Percentiles rank a stretch among this genome's conserved stretches.
These are phyloP conservation scores for Spathaspora passalidarum DNA, from an alignment of 805 yeast genomes.

Conservation along the genomic window DNA sequence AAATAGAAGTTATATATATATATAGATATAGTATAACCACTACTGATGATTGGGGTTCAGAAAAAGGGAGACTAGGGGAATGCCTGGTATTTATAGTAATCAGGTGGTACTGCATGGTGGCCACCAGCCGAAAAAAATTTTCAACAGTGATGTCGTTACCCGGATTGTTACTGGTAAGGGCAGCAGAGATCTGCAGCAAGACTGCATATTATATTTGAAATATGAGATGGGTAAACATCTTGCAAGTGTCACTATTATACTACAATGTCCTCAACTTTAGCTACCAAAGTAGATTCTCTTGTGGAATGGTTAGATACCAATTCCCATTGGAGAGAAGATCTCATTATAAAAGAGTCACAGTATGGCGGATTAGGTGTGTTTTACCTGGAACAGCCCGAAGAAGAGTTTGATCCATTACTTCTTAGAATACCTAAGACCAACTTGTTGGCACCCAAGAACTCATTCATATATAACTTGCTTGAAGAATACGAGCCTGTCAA, in stretches of 20 bases:
- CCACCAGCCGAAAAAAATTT: conserved; percentile 1
- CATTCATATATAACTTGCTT: conserved; percentile 63
- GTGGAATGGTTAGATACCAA: conserved; percentile 54
- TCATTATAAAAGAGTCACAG: conserved; percentile 46
- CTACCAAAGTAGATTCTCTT: conserved; percentile 3
- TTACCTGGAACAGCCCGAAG: conserved; percentile 37
- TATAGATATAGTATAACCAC: conserved; percentile 76
- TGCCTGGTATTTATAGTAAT: conserved; percentile 24
- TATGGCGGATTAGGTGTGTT: conserved; percentile 72
- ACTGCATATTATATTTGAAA: background rate
- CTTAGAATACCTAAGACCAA: conserved; percentile 61
- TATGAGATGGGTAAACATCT: background rate
- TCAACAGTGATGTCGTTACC: conserved; percentile 2
- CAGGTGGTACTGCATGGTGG: background rate
- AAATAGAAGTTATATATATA: conserved; percentile 47
- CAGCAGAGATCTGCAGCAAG: background rate
- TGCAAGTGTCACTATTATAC: background rate
- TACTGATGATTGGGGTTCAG: conserved; percentile 58
- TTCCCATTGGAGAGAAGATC: conserved; percentile 51
- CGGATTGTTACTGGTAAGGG: background rate
- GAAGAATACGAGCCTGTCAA: conserved; percentile 41
- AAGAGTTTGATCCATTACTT: conserved; percentile 23
- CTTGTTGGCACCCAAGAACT: conserved; percentile 56
- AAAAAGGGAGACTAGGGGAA: conserved; percentile 30
- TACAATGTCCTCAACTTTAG: conserved; percentile 9